Evolutionary conservation across 2,329 filamentous ascomycete species (phyloP), one percentile per base, ranked within the genome.

Genomic region (Colletotrichum orchidophilum): DNA sequence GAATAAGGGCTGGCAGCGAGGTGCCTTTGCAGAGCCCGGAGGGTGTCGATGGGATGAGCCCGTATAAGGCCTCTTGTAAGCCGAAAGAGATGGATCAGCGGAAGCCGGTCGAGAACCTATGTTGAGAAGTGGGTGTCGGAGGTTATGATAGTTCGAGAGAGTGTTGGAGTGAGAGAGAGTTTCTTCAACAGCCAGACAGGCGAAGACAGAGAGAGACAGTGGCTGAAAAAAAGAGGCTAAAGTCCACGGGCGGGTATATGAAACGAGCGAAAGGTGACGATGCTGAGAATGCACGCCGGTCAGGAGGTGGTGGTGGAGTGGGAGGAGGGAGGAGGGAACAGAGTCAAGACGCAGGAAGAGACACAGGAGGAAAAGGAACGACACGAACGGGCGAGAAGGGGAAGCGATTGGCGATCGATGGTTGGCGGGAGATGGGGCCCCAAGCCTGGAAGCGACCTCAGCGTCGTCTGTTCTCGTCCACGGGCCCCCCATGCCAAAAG

Each of bases 231-330:
- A 59, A 69, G 72, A 72, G 70, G 70, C 64, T 68, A 68, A 71
- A 68, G 64, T 59, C 63, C 58, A 64, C 67, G 66, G 68, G 75
- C 75, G 75, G 74, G 66, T 75, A 74, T 71, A 63, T 76, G 77
- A 76, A 78, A 76, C 74, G 74, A 77, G 74, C 65, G 74, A 53
- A 73, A 66, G 70, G 73, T 62, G 75, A 74, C 71, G 62, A 71
- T 70, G 61, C 71, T 66, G 68, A 71, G 68, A 63, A 71, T 64
- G 64, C 71, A 74, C 71, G 71, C 54, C 64, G 68, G 64, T 72
- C 73, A 72, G 66, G 66, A 71, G 61, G 70, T 72, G 60, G 60
- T 68, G 60, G 69, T 53, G 59, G 58, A 49, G 70, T 69, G 70
- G 39, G 66, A 62, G 46, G 60, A 59, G 63, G 24, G 29, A 49